A percentile compares a stretch with the other conserved stretches of the same genome.
phyloP scores from a whole-genome alignment of 2,329 filamentous ascomycete genomes.

The Aspergillus awamori region DNA sequence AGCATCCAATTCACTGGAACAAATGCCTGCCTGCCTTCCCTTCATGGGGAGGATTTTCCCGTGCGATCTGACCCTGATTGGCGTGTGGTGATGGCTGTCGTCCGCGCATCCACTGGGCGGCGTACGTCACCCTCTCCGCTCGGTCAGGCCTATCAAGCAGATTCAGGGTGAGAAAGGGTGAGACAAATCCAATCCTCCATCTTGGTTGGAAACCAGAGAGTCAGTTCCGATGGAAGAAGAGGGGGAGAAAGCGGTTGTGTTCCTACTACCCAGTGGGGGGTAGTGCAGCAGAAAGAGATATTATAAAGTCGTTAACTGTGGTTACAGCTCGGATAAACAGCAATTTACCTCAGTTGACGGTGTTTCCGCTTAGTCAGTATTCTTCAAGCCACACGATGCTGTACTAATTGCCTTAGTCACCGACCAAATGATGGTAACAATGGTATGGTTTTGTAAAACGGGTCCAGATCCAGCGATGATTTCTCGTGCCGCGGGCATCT shows the following conservation, averaged over 20 bases:
- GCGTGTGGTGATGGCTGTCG: background rate
- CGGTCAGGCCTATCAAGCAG: background rate
- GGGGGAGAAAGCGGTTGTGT: no score
- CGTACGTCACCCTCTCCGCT: slow-evolving; percentile 10
- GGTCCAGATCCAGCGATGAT: background rate
- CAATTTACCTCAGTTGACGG: no score
- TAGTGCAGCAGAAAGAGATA: no score
- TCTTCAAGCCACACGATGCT: no score
- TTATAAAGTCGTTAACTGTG: no score
- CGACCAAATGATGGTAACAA: background rate
- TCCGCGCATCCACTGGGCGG: background rate
- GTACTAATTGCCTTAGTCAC: background rate
- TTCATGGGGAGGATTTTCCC: background rate
- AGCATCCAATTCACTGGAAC: background rate
- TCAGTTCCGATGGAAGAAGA: no score
- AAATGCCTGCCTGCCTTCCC: background rate
- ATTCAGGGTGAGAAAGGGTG: background rate
- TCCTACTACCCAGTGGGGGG: no score
- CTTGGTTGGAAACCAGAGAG: background rate
- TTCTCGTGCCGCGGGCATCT: background rate
- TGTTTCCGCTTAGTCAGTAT: no score
- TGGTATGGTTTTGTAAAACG: no score
- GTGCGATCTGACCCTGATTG: slow-evolving; percentile 5
- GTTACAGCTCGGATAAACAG: no score
- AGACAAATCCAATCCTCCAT: background rate